Percentiles rank a stretch among this genome's conserved stretches.
phyloP scores from a whole-genome alignment of 495 filamentous ascomycete species.

The Penicillium silybi region DNA sequence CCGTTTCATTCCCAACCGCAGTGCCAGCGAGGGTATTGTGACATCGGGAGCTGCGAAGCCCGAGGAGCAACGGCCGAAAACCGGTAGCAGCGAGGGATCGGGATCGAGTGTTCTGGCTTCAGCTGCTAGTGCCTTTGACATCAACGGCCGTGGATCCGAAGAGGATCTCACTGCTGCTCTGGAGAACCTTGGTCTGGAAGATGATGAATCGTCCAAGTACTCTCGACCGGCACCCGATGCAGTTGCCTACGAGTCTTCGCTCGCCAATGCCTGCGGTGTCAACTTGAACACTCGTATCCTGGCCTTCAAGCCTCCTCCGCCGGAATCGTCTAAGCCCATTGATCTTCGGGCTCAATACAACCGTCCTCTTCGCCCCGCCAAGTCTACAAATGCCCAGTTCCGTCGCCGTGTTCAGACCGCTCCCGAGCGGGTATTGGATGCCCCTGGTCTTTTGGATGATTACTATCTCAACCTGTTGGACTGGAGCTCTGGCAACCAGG shows the following conservation, averaged over 20 bases:
- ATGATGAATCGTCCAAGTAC: constrained; percentile 56
- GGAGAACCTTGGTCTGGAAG: constrained; percentile 70
- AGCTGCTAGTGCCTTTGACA: constrained; percentile 61
- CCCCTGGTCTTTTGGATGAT: constrained; percentile 91
- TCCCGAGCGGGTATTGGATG: constrained; percentile 95
- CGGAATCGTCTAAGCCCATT: constrained; percentile 95
- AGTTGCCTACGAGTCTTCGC: constrained; percentile 85
- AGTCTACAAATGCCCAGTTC: constrained; percentile 71
- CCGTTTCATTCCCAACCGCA: constrained; percentile 92
- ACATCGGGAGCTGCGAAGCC: constrained; percentile 80
- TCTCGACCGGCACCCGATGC: constrained; percentile 78
- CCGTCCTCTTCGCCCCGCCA: constrained; percentile 80
- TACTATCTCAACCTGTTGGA: constrained; percentile 99
- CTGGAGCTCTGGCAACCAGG: constrained; percentile 96
- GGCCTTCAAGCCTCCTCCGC: constrained; percentile 96
- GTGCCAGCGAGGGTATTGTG: constrained; percentile 81
- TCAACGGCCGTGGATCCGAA: constrained; percentile 58
- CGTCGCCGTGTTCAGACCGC: constrained; percentile 88
- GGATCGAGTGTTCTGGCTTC: constrained; percentile 69
- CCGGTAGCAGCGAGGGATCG: constrained; percentile 64
- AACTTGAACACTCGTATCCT: constrained; percentile 91
- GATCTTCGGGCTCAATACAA: constrained; percentile 98
- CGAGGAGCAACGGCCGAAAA: constrained; percentile 66
- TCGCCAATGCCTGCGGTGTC: constrained; percentile 90
- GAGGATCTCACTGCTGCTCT: constrained; percentile 76